Percentiles rank a stretch among this genome's conserved stretches.
These are phyloP conservation scores for Trichoderma parareesei DNA, from an alignment of 495 filamentous ascomycete species.

Conservation along the genomic window DNA sequence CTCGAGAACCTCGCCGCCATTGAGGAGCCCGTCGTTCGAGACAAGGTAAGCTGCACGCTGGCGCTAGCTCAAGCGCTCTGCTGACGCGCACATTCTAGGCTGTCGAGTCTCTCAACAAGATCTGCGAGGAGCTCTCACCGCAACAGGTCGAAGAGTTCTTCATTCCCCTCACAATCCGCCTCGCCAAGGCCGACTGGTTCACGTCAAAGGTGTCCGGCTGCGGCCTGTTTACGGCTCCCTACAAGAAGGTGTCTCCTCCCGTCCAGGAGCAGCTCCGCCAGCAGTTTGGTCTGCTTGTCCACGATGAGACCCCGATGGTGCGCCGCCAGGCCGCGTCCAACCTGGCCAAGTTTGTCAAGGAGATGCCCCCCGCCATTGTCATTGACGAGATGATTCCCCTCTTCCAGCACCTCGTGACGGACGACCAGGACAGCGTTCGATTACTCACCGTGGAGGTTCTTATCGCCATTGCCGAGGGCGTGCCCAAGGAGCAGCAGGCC, in stretches of 20 bases:
- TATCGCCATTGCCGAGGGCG: conserved; percentile 91
- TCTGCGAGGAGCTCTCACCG: conserved; percentile 81
- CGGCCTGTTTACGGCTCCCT: conserved; percentile 86
- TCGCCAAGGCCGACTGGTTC: conserved; percentile 99
- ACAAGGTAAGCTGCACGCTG: conserved; percentile 62
- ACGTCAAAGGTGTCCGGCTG: conserved; percentile 98
- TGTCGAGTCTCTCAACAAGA: conserved; percentile 98
- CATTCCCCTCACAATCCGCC: conserved; percentile 85
- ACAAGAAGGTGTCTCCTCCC: conserved; percentile 74
- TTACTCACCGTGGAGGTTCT: conserved; percentile 94
- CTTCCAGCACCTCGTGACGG: conserved; percentile 89
- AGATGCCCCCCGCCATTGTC: conserved; percentile 81
- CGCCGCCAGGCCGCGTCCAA: conserved; percentile 93
- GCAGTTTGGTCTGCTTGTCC: conserved; percentile 84
- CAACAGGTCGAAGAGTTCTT: conserved; percentile 94
- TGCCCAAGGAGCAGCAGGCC: conserved; percentile 94
- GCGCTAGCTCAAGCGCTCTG: conserved; percentile 5
- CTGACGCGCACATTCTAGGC: conserved; percentile 48
- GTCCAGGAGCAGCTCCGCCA: conserved; percentile 83
- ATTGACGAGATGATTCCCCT: conserved; percentile 98
- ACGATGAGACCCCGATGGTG: conserved; percentile 98
- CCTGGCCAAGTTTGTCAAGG: conserved; percentile 93
- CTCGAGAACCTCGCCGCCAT: conserved; percentile 97
- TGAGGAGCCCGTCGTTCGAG: conserved; percentile 92
- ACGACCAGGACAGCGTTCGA: conserved; percentile 96